Base-by-base conservation (phyloP, 169 alveolate genomes). In the Cryptosporidium andersoni region DNA sequence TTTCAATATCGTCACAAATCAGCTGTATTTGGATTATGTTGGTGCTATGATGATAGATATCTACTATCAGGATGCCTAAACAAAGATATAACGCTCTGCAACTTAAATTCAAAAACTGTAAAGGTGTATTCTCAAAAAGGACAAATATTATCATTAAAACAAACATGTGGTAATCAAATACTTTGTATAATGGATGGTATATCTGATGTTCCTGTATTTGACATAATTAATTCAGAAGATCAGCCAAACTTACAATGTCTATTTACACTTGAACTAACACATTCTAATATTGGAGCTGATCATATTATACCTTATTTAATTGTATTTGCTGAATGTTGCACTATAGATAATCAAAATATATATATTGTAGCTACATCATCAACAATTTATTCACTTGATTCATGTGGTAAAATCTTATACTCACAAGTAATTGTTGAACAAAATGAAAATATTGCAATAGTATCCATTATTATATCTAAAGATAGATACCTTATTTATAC, bases 11-110 rank as follows among this genome's bases (percentile, higher is more conserved):
- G 60, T 12, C 85, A 74, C 37, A 58, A 62, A n/a, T 74, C 85
- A 16, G 85, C 85, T 12, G 60, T 74, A 16, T 74, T 74, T 45
- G 85, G 85, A 16, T 63, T 74, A 36, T 74, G 74, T n/a, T 74
- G 85, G 85, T 56, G 64, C 14, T 8, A 1, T 7, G 60, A 60
- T 39, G 85, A 74, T 52, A 34, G 49, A 14, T 74, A 55, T 64
- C 37, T 74, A 42, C 66, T 74, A 58, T 74, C 85, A 11, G 85
- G 85, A 16, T 74, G 85, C 55, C 49, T 74, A 8, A 68, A 74
- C 7, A 62, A 51, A n/a, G 68, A 74, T n/a, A 74, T 74, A 1
- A 74, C 62, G 12, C 62, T 74, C 6, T 74, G 43, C 12, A 60
- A 74, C n/a, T 12, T 56, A 16, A 60, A 4, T 36, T 43, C 42